Base-by-base conservation (phyloP, 2,329 filamentous ascomycete species). In the Cytospora mali region DNA sequence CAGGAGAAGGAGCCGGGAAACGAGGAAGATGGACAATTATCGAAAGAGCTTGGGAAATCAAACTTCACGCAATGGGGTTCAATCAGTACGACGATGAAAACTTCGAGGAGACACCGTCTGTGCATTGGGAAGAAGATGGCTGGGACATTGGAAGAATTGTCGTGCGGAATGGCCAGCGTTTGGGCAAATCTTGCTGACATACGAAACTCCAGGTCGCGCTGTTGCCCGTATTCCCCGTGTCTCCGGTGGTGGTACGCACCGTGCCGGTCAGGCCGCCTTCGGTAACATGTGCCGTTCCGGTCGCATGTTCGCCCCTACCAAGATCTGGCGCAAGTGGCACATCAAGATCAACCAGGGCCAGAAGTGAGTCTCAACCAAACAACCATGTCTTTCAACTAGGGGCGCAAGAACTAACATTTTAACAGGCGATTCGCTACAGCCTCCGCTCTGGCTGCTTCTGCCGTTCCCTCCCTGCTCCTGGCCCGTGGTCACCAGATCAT, bases 301-400 rank as follows among this genome's bases (percentile, higher is more conserved):
- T 86, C 95, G 95, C 85, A 99, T 99, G 95, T 99, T 99, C 85
- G 95, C 95, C 74, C 95, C 95, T 72, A 99, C 95, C 84, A 99
- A 99, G 90, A 91, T 97, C 85, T 99, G 95, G 96, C 88, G 95
- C 81, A 97, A 97, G 87, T 99, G 95, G 96, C 95, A 99, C 88
- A 88, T 97, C 87, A 98, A 98, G 93, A 88, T 99, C 88, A 97
- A 96, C 88, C 88, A 96, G 82, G 91, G 91, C 81, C 95, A 99
- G 88, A 97, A 95, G 92, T 93, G 79, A 81, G 87, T 80, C 31
- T 46, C 42, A 21, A 23, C 18, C n/a, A 60, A 18, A n/a, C 58
- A 42, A 16, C 29, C 50, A 57, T 33, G 62, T n/a, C 69, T 73
- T 68, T 72, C 66, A 60, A 33, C 59, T 57, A 69, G 68, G 74